Evolutionary conservation across 1,284 basidiomycete species (phyloP), one percentile per base, ranked within the genome.

Genomic region (Prillingera fragicola): DNA sequence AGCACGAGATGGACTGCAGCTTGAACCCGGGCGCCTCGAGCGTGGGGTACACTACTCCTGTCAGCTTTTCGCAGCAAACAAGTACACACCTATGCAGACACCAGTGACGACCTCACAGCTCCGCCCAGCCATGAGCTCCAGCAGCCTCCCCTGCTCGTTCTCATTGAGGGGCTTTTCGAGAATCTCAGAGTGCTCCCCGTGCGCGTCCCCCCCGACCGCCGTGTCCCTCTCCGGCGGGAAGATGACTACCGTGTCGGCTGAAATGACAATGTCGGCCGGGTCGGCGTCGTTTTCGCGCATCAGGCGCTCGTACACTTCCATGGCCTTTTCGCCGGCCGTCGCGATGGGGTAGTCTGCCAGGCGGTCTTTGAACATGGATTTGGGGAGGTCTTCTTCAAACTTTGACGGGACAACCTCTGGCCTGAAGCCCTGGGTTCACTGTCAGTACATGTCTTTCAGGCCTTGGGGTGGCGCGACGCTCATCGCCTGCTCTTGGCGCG

Each of bases 321-420:
- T 79, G 0, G 85, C 91, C 75, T 96, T 97, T 55, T 92, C 84
- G 2, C 81, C 82, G 2, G 89, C 89, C 0, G 91, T 97, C 8
- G 91, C 83, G 5, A 95, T 87, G 0, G 92, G 88, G 65, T 98
- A 97, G 64, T 95, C 89, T 48, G 88, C 86, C 14, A 86, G 77
- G 52, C 87, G 79, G 21, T 81, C 80, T 47, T 83, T 60, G 48
- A 73, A 97, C 3, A 79, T 77, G 15, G 72, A 72, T 37, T 85
- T 75, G 0, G 80, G 75, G 13, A 97, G 73, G 60, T 92, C 76
- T 69, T 97, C 94, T 28, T 80, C 78, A 55, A 97, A 97, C 0
- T 78, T 85, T 3, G 90, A 94, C 0, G 90, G 86, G 0, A 95
- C 76, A 46, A 95, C 79, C 65, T 95, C 88, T 1, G 90, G 89